These are phyloP conservation scores for Picea abies DNA, from an alignment of 83 land plant species.

Conservation along the genomic window DNA sequence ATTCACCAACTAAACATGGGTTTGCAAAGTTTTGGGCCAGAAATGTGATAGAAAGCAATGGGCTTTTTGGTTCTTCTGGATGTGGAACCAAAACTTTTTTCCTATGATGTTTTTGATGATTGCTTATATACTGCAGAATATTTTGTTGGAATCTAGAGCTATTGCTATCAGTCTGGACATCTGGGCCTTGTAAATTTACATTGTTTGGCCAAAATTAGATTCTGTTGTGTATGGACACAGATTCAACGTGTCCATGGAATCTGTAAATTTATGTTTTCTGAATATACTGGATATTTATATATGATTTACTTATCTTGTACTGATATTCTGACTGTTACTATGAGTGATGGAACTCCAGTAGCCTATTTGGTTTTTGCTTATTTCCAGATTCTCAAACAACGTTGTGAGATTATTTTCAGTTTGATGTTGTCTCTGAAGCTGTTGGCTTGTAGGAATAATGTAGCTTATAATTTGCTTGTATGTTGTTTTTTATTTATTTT, in stretches of 20 bases:
- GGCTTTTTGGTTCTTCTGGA: background rate
- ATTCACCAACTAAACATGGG: background rate
- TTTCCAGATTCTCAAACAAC: background rate
- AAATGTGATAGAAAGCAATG: background rate
- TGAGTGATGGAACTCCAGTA: background rate
- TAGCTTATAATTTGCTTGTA: background rate
- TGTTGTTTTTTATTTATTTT: background rate
- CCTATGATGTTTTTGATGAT: background rate
- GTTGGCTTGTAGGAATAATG: background rate
- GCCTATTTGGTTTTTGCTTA: conserved; percentile 5
- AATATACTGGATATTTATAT: background rate
- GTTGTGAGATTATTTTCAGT: background rate
- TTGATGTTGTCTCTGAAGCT: background rate
- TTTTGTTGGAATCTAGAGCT: background rate
- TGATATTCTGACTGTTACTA: background rate
- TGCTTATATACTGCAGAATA: background rate
- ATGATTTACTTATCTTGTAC: background rate
- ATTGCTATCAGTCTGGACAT: background rate
- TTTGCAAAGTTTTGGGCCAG: background rate
- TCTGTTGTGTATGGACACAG: background rate
- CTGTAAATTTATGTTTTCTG: background rate
- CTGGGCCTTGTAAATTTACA: background rate
- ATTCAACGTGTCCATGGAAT: background rate
- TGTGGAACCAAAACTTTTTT: background rate
- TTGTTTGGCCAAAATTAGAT: background rate